phyloP scores from a whole-genome alignment of 2,329 filamentous ascomycete genomes.

The Bipolaris cookei region DNA sequence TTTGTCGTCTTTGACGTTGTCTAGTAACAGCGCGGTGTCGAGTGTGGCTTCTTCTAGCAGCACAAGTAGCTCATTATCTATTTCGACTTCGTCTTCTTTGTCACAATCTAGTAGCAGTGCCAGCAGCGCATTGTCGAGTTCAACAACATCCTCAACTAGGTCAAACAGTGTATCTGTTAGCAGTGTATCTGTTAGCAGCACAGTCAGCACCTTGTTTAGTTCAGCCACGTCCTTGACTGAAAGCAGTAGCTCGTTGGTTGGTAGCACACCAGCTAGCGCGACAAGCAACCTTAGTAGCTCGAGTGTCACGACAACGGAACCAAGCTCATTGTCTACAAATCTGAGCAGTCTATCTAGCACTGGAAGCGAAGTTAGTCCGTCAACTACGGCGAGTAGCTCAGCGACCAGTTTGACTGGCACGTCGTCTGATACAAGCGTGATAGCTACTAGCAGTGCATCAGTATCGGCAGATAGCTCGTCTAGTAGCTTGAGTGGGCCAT shows the following conservation, averaged over 20 bases:
- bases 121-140: constrained; percentile 1
- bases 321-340: background rate
- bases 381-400: background rate
- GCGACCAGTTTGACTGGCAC: background rate
- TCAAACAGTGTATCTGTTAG: background rate
- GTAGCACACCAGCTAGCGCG: background rate
- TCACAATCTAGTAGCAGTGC: constrained; percentile 3
- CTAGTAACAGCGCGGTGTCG: constrained; percentile 2
- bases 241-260: background rate
- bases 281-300: background rate
- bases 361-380: background rate
- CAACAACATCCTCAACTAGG: background rate
- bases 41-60: no score
- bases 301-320: background rate
- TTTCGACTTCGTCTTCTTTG: background rate
- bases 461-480: background rate
- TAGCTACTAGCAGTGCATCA: background rate
- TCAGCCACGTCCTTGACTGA: background rate
- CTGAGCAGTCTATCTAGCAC: background rate
- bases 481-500: background rate
- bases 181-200: background rate
- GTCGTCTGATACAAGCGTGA: background rate
- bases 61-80: background rate
- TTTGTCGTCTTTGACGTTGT: background rate
- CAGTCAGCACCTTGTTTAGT: constrained; percentile 3